Conservation (phyloP, 2,329 filamentous ascomycete species). For the Epichloe amarillans region DNA sequence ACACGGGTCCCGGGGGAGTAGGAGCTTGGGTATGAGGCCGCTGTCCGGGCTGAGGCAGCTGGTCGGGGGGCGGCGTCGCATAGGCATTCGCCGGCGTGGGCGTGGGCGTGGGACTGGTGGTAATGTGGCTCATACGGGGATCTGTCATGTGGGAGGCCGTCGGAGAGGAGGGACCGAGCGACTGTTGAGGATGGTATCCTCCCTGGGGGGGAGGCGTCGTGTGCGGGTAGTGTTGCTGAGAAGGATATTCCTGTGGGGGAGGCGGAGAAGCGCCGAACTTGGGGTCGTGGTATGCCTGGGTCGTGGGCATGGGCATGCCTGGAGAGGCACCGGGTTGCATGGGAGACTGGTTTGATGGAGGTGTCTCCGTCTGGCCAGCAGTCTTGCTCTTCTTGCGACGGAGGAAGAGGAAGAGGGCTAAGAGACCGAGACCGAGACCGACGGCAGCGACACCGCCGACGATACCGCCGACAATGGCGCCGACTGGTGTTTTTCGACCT, state of each 20-base stretch:
- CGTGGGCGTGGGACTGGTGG: constrained; percentile 11
- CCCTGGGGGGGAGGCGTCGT: not conserved
- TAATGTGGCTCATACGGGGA: constrained; percentile 8
- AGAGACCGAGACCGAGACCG: constrained; percentile 17
- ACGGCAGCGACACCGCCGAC: constrained; percentile 23
- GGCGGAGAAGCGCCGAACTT: constrained; percentile 9
- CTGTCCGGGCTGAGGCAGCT: constrained; percentile 8
- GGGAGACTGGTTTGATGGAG: constrained; percentile 1
- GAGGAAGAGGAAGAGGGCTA: constrained; percentile 19
- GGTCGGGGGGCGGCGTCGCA: constrained; percentile 7
- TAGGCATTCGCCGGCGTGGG: constrained; percentile 10
- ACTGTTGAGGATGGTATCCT: constrained; percentile 9
- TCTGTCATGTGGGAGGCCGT: constrained; percentile 9
- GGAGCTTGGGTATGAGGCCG: not conserved
- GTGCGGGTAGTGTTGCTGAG: constrained; percentile 11
- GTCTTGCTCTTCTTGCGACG: constrained; percentile 15
- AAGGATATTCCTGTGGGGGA: constrained; percentile 9
- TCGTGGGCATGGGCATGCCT: constrained; percentile 1
- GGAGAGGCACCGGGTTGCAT: constrained; percentile 1
- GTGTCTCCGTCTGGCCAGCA: constrained; percentile 4
- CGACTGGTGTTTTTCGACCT: constrained; percentile 14
- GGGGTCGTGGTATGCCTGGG: constrained; percentile 15
- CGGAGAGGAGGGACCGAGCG: constrained; percentile 7
- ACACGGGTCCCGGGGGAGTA: not conserved
- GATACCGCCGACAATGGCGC: constrained; percentile 25